phyloP scores from a whole-genome alignment of 148 eudicot genomes.

The Bassia scoparia region DNA sequence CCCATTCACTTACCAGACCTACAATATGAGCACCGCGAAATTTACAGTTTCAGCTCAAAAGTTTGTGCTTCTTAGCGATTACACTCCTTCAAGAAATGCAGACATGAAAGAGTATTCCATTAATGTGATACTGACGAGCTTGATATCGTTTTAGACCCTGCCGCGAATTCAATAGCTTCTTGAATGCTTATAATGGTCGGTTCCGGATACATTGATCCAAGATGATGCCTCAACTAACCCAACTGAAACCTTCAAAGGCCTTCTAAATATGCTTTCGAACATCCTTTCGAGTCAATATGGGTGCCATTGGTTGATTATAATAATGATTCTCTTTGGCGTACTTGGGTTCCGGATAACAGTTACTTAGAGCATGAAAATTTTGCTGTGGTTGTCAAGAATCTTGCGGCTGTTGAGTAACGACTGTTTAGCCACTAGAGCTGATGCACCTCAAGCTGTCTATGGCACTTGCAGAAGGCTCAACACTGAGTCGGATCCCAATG shows the following conservation, averaged over 20 bases:
- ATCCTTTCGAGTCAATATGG: constrained; percentile 70
- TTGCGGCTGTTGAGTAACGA: constrained; percentile 46
- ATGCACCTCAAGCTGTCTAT: constrained; percentile 71
- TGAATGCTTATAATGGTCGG: constrained; percentile 72
- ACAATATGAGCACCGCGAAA: constrained; percentile 40
- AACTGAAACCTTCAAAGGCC: constrained; percentile 36
- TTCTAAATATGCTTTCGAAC: constrained; percentile 46
- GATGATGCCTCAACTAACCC: constrained; percentile 56
- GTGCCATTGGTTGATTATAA: constrained; percentile 44
- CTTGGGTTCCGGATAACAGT: constrained; percentile 54
- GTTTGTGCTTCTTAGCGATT: constrained; percentile 48
- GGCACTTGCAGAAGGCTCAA: constrained; percentile 57
- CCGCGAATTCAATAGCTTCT: constrained; percentile 46
- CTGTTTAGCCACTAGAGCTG: constrained; percentile 40
- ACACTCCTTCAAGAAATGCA: constrained; percentile 33
- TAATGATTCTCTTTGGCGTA: constrained; percentile 67
- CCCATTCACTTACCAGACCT: constrained; percentile 43
- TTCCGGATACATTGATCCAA: constrained; percentile 48
- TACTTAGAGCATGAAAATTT: constrained; percentile 36
- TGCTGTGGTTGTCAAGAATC: constrained; percentile 30
- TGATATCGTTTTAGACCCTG: constrained; percentile 48
- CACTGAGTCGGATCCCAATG: constrained; percentile 36
- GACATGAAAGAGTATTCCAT: constrained; percentile 60
- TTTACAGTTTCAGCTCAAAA: constrained; percentile 59
- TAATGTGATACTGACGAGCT: constrained; percentile 46